Percentiles rank a stretch among this genome's conserved stretches.
Conservation (phyloP, 768 basidiomycete genomes). For the Albatrellus ellisii region DNA sequence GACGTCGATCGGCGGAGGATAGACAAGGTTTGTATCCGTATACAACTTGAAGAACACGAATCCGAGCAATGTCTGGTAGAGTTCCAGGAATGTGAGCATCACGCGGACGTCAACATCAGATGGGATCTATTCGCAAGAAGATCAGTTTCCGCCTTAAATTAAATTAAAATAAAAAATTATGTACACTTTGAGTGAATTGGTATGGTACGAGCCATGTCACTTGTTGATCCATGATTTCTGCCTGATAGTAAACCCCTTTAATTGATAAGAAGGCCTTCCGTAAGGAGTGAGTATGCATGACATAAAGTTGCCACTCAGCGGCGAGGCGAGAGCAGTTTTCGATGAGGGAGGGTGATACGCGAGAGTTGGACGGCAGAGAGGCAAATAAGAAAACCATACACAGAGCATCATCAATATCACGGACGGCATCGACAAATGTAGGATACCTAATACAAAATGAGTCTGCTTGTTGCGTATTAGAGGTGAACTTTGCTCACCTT, state of each 20-base stretch:
- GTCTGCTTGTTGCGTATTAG: no score
- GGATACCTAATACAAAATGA: constrained; percentile 90
- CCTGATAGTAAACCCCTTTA: constrained; percentile 97
- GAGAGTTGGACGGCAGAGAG: constrained; percentile 74
- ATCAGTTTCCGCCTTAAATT: neutral
- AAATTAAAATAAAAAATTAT: constrained; percentile 14
- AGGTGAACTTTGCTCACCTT: constrained; percentile 65
- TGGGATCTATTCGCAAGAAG: constrained; percentile 63
- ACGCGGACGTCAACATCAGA: constrained; percentile 94
- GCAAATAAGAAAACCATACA: constrained; percentile 93
- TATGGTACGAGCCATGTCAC: constrained; percentile 97
- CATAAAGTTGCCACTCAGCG: constrained; percentile 94
- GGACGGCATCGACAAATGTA: constrained; percentile 88
- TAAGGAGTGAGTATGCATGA: constrained; percentile 76
- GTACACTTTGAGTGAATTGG: constrained; percentile 89
- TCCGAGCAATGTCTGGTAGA: constrained; percentile 92
- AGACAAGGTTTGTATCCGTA: constrained; percentile 82
- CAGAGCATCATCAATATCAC: constrained; percentile 94
- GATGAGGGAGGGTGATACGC: constrained; percentile 70
- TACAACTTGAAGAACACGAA: constrained; percentile 99
- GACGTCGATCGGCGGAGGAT: constrained; percentile 85
- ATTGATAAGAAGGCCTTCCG: constrained; percentile 92
- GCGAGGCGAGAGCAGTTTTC: constrained; percentile 85
- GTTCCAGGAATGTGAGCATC: constrained; percentile 94
- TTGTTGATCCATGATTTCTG: constrained; percentile 83